Percentiles rank a stretch among this genome's conserved stretches.
Conservation (phyloP, 2,329 filamentous ascomycete species). For the Pseudocercospora fuligena region DNA sequence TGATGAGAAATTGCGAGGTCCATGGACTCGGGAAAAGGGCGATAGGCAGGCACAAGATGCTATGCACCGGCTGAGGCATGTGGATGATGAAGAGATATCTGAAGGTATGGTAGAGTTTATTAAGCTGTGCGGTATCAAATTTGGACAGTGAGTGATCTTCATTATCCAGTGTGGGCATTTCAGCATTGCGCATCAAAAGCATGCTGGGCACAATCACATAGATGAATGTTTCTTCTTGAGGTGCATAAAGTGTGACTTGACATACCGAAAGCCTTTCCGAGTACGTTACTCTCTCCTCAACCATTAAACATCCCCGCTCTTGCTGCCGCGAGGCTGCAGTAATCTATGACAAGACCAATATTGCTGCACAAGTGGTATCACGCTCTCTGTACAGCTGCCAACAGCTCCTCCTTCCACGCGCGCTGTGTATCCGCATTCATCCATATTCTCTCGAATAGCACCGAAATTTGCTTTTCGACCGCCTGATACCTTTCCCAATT, state of each 20-base stretch:
- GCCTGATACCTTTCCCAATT: not conserved
- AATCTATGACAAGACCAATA: not conserved
- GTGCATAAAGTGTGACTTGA: no score
- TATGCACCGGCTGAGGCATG: conserved; percentile 37
- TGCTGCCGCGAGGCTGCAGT: conserved; percentile 7
- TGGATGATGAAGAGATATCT: conserved; percentile 39
- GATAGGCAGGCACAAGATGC: conserved; percentile 40
- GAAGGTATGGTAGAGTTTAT: conserved; percentile 51
- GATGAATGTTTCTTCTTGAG: no score
- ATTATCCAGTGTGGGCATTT: not conserved
- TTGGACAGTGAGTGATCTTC: conserved; percentile 32
- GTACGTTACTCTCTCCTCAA: not conserved
- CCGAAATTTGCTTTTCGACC: not conserved
- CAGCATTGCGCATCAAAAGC: not conserved
- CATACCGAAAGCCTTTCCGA: not conserved
- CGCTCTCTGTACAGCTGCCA: conserved; percentile 1
- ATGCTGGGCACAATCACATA: not conserved
- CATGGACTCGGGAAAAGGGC: conserved; percentile 46
- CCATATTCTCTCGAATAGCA: not conserved
- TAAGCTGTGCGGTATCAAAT: conserved; percentile 49
- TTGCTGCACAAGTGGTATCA: not conserved
- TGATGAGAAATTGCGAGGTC: conserved; percentile 33
- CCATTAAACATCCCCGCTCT: not conserved
- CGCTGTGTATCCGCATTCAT: not conserved
- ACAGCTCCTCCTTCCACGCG: not conserved